phyloP scores from a whole-genome alignment of 2,329 filamentous ascomycete species.

The Thelonectria olida region DNA sequence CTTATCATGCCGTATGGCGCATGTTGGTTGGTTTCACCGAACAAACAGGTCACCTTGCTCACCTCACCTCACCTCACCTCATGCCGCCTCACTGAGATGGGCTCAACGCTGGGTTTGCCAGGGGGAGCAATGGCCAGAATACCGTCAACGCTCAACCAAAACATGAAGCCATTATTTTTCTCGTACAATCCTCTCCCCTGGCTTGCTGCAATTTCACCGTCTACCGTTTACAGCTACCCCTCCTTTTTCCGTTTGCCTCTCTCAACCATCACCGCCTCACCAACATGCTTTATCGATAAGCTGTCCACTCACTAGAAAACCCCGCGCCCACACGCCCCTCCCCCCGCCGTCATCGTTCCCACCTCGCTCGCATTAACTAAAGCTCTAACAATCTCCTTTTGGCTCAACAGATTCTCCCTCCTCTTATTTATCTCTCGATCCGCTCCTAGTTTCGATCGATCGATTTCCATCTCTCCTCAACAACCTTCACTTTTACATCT shows the following conservation, averaged over 20 bases:
- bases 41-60: conserved; percentile 25
- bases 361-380: conserved; percentile 33
- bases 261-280: conserved; percentile 3
- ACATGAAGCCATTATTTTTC: conserved; percentile 36
- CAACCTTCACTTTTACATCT: conserved; percentile 14
- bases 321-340: conserved; percentile 27
- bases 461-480: conserved; percentile 16
- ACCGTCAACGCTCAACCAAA: conserved; percentile 12
- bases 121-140: conserved; percentile 10
- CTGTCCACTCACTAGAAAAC: conserved; percentile 34
- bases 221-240: conserved; percentile 18
- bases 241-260: conserved; percentile 22
- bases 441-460: conserved; percentile 27
- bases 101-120: not conserved
- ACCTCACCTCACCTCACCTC: conserved; percentile 37
- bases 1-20: conserved; percentile 24
- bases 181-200: conserved; percentile 25
- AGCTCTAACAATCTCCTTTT: conserved; percentile 27
- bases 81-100: conserved; percentile 20
- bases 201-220: conserved; percentile 4
- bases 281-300: conserved; percentile 36
- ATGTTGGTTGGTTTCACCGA: conserved; percentile 35
- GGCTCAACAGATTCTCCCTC: conserved; percentile 34
- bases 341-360: conserved; percentile 32
- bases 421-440: conserved; percentile 23